Evolutionary conservation across 2,329 filamentous ascomycete species (phyloP).

Genomic region (Aspergillus sojae): DNA sequence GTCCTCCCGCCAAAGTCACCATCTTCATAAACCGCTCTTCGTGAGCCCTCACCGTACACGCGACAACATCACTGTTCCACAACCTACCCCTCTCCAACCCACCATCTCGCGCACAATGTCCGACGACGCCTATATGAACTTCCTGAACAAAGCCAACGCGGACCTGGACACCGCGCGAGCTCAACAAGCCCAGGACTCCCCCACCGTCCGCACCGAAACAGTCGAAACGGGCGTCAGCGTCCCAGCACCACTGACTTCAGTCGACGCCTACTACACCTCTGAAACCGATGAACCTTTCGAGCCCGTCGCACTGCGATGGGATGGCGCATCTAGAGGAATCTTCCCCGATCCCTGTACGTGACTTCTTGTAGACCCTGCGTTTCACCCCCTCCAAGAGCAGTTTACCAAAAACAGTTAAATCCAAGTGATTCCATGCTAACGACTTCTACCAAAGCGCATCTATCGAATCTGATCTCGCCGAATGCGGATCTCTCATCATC

Average conservation of each 20-base stretch:
- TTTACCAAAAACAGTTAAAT: not conserved
- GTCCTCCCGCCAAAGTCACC: not conserved
- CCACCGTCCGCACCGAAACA: conserved; percentile 36
- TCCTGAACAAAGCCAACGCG: conserved; percentile 84
- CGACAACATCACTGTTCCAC: not conserved
- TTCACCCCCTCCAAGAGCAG: not conserved
- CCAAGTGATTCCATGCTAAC: not conserved
- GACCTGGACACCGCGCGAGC: conserved; percentile 51
- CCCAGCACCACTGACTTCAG: conserved; percentile 60
- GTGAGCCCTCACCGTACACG: not conserved
- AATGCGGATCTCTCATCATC: conserved; percentile 29
- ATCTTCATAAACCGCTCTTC: not conserved
- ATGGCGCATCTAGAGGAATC: conserved; percentile 33
- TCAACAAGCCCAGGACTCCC: conserved; percentile 23
- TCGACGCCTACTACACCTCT: conserved; percentile 70
- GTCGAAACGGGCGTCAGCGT: conserved; percentile 57
- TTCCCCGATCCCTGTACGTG: conserved; percentile 41
- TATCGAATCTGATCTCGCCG: conserved; percentile 64
- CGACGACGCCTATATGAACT: conserved; percentile 81
- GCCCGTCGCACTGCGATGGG: conserved; percentile 68
- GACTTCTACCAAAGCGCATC: conserved; percentile 57
- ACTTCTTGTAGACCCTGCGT: not conserved
- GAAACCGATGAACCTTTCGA: conserved; percentile 87
- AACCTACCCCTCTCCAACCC: not conserved
- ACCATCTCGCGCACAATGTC: conserved; percentile 43